Base-by-base conservation (phyloP, 2,329 filamentous ascomycete genomes). In the Lecanoromycetidae sp. region DNA sequence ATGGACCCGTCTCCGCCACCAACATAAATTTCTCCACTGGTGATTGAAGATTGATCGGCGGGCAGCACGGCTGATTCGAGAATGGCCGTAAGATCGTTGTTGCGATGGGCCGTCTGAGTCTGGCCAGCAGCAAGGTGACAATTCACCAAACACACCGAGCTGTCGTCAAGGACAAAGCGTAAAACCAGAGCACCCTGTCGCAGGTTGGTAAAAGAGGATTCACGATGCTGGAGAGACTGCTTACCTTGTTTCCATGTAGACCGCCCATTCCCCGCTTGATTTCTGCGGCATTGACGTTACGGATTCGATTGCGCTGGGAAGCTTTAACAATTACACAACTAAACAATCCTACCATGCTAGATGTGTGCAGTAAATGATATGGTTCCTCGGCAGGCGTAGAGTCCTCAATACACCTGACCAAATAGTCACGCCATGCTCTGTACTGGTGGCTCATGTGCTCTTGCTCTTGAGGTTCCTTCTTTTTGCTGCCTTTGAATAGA, bases 381-480 rank as follows among this genome's bases (percentile, higher is more conserved):
- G 84, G 70, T 53, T 87, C 78, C 45, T 84, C 76, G 6, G 74
- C 66, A 0, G 84, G 82, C 76, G 91, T 84, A 57, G 81, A 80
- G 55, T 94, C 86, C 59, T 94, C 86, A 32, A 98, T 71, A 44
- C 79, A 80, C 50, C 84, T 78, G 33, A 84, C 80, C 25, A 98
- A 71, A 61, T 94, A 88, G 61, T 96, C 87, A 59, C 87, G 78
- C 91, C 91, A 98, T 51, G 93, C 87, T 53, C 91, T 84, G 63
- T 98, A 98, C 60, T 95, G 88, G 56, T 93, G 88, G 63, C 87
- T 93, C 86, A 96, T 96, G 56, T 88, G 79, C 62, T 95, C 87
- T 1, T 82, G 79, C 9, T 82, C 79, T 25, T 70, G 66, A 43
- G 86, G 84, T 61, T 94, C 94, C 63, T 91, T 91, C 56, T 84